Percentiles rank a stretch among this genome's conserved stretches.
Evolutionary conservation across 371 early-diverging fungal species (phyloP).

Genomic region (Mortierella sp.): DNA sequence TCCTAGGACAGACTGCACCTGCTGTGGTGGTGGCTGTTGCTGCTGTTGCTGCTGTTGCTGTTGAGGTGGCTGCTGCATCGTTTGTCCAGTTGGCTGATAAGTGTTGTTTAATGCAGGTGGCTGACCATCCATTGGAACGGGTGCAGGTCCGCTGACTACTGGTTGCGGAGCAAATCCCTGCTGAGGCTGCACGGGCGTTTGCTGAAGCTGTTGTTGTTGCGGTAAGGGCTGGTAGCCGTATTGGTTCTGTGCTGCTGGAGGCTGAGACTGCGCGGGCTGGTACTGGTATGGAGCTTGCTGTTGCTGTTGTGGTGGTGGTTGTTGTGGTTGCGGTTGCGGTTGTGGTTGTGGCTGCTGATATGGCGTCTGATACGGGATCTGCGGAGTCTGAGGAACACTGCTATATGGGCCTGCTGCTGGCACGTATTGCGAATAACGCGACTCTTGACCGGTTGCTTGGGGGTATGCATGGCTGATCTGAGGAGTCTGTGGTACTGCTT

Average conservation of each 20-base stretch:
- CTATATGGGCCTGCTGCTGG: slow-evolving; percentile 20
- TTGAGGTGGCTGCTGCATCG: slow-evolving; percentile 23
- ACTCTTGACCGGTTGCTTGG: slow-evolving; percentile 14
- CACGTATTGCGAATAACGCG: slow-evolving; percentile 40
- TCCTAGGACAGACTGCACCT: slow-evolving; percentile 4
- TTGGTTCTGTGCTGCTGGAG: slow-evolving; percentile 5
- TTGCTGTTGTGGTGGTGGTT: not conserved
- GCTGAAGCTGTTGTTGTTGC: slow-evolving; percentile 8
- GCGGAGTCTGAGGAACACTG: slow-evolving; percentile 22
- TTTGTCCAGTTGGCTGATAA: slow-evolving; percentile 14
- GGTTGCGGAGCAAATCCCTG: too few species aligned
- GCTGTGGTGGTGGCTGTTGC: slow-evolving; percentile 3
- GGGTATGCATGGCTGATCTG: slow-evolving; percentile 39
- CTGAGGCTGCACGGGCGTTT: slow-evolving; percentile 17
- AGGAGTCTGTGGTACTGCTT: slow-evolving; percentile 28
- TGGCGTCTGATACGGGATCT: slow-evolving; percentile 20
- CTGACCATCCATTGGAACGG: slow-evolving; percentile 15
- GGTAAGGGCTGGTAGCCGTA: slow-evolving; percentile 4
- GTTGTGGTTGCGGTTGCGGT: slow-evolving; percentile 19
- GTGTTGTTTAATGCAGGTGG: slow-evolving; percentile 9
- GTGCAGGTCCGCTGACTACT: not conserved
- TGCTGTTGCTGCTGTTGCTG: slow-evolving; percentile 21
- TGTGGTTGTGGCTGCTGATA: slow-evolving; percentile 21
- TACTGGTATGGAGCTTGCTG: slow-evolving; percentile 17
- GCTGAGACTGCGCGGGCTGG: slow-evolving; percentile 9